Conservation (phyloP, 31 red algal genomes). For the Endocladia muricata region DNA sequence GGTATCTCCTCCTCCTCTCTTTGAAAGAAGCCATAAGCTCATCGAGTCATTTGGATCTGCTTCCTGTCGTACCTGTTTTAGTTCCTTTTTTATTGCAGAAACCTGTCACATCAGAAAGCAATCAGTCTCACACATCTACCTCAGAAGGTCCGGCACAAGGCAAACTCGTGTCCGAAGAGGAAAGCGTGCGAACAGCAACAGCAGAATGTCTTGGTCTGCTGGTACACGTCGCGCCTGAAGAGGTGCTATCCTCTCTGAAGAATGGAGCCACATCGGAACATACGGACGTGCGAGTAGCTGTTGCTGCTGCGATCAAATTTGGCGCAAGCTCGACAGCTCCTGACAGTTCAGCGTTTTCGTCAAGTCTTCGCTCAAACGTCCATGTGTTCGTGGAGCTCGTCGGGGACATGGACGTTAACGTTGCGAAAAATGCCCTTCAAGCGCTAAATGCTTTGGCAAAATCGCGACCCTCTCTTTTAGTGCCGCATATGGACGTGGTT, state of each 20-base stretch:
- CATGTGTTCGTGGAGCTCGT: constrained; percentile 55
- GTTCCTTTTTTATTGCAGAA: constrained; percentile 43
- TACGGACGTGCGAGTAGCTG: constrained; percentile 41
- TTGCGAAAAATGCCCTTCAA: constrained; percentile 78
- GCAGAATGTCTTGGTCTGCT: constrained; percentile 95
- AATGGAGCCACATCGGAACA: constrained; percentile 17
- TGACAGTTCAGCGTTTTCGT: neutral
- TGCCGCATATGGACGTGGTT: constrained; percentile 39
- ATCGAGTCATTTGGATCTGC: constrained; percentile 25
- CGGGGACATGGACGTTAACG: constrained; percentile 62
- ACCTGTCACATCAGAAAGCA: neutral
- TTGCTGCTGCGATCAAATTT: constrained; percentile 67
- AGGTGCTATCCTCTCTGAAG: constrained; percentile 33
- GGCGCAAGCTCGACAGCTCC: constrained; percentile 43
- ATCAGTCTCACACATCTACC: neutral
- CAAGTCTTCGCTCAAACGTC: constrained; percentile 25
- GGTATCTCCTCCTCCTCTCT: constrained; percentile 78
- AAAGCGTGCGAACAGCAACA: constrained; percentile 83
- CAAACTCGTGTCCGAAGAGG: constrained; percentile 56
- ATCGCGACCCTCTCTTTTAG: constrained; percentile 62
- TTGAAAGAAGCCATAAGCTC: constrained; percentile 91
- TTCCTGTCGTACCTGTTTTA: constrained; percentile 27
- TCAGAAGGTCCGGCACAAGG: neutral
- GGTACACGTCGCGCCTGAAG: constrained; percentile 52
- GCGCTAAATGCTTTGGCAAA: constrained; percentile 69